Conservation (phyloP, 768 basidiomycete species). For the Pleurotus salmoneostramineus region DNA sequence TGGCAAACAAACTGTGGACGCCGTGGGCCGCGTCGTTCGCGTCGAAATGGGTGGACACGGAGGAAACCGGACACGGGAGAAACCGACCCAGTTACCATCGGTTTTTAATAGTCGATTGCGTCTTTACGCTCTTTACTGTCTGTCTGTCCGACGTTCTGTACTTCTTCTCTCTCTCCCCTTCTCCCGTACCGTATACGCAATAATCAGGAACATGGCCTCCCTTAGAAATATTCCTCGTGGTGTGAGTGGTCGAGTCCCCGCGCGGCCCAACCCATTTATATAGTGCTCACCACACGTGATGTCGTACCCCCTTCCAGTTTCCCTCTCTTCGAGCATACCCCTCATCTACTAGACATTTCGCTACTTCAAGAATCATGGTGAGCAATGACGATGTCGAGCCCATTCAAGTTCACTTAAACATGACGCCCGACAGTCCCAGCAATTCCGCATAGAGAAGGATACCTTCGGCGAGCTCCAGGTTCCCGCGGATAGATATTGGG, state of each 20-base stretch:
- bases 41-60: background rate
- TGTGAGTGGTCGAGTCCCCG: background rate
- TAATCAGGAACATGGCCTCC: background rate
- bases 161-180: background rate
- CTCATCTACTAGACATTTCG: constrained; percentile 23
- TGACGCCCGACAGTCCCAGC: constrained; percentile 24
- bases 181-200: no score
- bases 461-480: constrained; percentile 96
- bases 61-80: constrained; percentile 7
- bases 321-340: background rate
- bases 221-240: background rate
- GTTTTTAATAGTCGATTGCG: background rate
- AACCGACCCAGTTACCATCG: background rate
- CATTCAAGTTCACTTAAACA: no score
- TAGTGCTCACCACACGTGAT: constrained; percentile 4
- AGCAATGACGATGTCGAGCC: no score
- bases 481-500: constrained; percentile 80
- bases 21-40: background rate
- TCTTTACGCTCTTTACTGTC: background rate
- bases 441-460: constrained; percentile 81
- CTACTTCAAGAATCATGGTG: constrained; percentile 29
- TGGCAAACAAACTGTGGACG: background rate
- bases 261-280: no score
- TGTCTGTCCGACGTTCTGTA: background rate
- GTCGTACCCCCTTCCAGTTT: background rate